Base-by-base conservation (phyloP, 257 asterid genomes). In the Forsythia viridissima region DNA sequence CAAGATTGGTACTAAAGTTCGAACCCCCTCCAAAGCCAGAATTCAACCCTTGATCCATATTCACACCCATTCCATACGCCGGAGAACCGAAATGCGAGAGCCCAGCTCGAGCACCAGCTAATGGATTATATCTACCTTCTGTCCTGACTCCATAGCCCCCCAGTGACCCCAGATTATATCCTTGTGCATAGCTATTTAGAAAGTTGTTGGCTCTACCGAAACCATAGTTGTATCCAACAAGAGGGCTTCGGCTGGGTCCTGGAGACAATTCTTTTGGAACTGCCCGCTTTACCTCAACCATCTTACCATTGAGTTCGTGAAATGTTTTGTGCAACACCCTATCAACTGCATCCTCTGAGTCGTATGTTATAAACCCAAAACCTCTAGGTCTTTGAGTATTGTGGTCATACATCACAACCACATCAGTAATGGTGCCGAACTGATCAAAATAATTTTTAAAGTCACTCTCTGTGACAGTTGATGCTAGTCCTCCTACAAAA, bases 221-320 rank as follows among this genome's bases (percentile, higher is more conserved):
- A 46, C 83, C 83, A 16, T 75, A 55, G 72, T 30, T 75, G 70
- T 80, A 80, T 24, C 83, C 80, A 68, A 55, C 76, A 69, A 80
- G 76, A 3, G 80, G 79, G 72, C 83, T 80, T 70, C 78, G 55
- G 76, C 66, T 75, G 51, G 83, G 76, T 51, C 83, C 67, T 42
- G 83, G 80, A 63, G 83, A 75, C 43, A 75, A 69, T 24, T 80
- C 83, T 67, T 80, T 80, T 13, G 83, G 83, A 55, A 80, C 83
- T 48, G 83, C 83, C 0, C 83, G 83, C 67, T 75, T 80, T 16
- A 75, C 78, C 78, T 75, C 91, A 20, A 88, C 91, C 91, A 88
- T 86, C 80, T 88, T 88, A 34, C 91, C 88, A 59, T 88, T 88
- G 68, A 88, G 88, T 76, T 88, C 91, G 15, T 88, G 91, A 43